Evolutionary conservation across 805 yeast genomes (phyloP), one percentile per base, ranked within the genome.

Genomic region (Lachancea mirantina): DNA sequence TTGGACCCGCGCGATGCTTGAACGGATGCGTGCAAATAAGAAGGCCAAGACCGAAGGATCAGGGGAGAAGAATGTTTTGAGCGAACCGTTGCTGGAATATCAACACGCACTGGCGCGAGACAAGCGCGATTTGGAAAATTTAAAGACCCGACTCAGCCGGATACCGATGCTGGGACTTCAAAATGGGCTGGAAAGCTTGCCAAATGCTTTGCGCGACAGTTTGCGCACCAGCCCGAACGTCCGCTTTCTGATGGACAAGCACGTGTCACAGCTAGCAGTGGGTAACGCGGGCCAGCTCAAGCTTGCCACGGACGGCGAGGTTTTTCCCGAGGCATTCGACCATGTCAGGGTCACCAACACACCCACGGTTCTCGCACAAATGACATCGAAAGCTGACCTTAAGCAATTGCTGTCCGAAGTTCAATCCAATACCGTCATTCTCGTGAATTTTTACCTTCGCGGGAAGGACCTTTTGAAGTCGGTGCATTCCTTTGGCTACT

Each of bases 401-500:
- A 43, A 48, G 4, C 26, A 49, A 2, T 35, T 45, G 10, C 34
- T 64, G 16, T 37, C 46, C 14, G 47, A 40, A 25, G 47, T 56
- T 7, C 54, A 57, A n/a, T 45, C 54, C 4, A 60, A 64, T 16
- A 62, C 64, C n/a, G 68, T 92, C 11, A 69, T 76, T 14, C 67
- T 89, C 34, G 82, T 78, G 14, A 88, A 92, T 47, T 64, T 82
- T 20, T 82, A 69, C 56, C 55, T 76, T 28, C 74, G 76, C 13
- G 61, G 51, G 23, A 55, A 49, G 29, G 61, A 61, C 45, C 55
- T 59, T 14, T 63, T 74, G n/a, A 32, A 41, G 17, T 55, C 55
- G 7, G 53, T 61, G 19, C 65, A 70, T 37, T 95, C 96, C 23
- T 89, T 89, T 66, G 98, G 98, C 2, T 84, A 81, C 46, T 67